Base-by-base conservation (phyloP, 2,329 filamentous ascomycete species). In the Xylariaceae sp. region DNA sequence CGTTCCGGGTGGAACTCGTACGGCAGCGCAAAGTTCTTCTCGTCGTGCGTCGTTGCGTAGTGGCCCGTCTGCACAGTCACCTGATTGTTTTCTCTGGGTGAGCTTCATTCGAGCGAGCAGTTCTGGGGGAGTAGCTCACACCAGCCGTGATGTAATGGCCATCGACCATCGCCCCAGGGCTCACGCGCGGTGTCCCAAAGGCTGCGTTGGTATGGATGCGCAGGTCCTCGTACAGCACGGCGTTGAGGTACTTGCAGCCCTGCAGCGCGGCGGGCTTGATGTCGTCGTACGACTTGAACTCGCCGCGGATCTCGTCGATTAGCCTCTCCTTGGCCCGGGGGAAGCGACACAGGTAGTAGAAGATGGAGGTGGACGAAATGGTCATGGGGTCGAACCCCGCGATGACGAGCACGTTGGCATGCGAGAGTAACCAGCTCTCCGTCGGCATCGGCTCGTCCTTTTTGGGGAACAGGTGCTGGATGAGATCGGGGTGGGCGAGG, bases 121-220 rank as follows among this genome's bases (percentile, higher is more conserved):
- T n/a, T n/a, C n/a, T n/a, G n/a, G n/a, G n/a, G n/a, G n/a, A n/a
- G n/a, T n/a, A n/a, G n/a, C n/a, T n/a, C n/a, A n/a, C n/a, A n/a
- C n/a, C n/a, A n/a, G n/a, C n/a, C 21, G 25, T 6, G 13, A 48
- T 46, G 22, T 45, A 50, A 18, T 42, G 19, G 3, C 43, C 44
- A 16, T 49, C 44, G 2, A 47, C 42, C 15, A 21, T 33, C 5
- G 44, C 38, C 7, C 47, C 47, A 6, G 49, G 49, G 21, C 46
- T 46, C 9, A 40, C 19, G 2, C 43, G 40, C 2, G 45, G 37
- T 19, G 39, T 21, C 1, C 47, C 45, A 4, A 28, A 42, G 15
- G 30, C 30, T 6, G 24, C 35, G 3, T 30, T 29, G 3, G 34
- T 28, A 4, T 31, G 33, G 8, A 44, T 18, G 9, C 45, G 42